Base-by-base conservation (phyloP, 2,329 filamentous ascomycete genomes). In the Colletotrichum incanum region DNA sequence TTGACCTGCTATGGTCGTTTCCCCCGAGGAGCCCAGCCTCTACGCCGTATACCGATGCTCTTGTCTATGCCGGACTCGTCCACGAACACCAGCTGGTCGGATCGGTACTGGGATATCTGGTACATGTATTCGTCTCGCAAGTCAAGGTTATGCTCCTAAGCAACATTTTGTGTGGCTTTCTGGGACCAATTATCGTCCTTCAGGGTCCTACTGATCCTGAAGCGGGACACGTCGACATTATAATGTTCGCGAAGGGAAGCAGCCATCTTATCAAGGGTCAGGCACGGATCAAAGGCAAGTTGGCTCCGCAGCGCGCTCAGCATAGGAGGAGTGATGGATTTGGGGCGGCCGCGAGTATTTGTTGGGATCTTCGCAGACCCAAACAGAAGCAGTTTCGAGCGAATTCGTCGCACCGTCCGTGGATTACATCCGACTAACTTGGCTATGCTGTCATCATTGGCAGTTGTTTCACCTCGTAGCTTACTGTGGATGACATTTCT, bases 321-420 rank as follows among this genome's bases (percentile, higher is more conserved):
- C 65, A 77, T 77, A 14, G 60, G 63, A 71, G 74, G 73, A 72
- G 73, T 76, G 58, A 77, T 75, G 55, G 70, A 71, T 65, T 61
- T 63, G 6, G 56, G 65, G 55, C 74, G 72, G 54, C 76, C 74
- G 39, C 39, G 64, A 58, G 66, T 61, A 72, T 76, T 76, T 34
- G 45, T 54, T 62, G 74, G 71, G 56, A 73, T 75, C 71, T 76
- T 68, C 6, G 73, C 64, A 31, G 73, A 54, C 63, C 74, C 65
- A 72, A 72, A 76, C 65, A 62, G 26, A 49, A 41, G 74, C 69
- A 74, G 59, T 59, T 76, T 76, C 69, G 58, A 55, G 56, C 60
- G 50, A 34, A 73, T 73, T 31, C 55, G 37, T 31, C 58, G 39
- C 14, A 74, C 58, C 16, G 59, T 56, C 34, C 43, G 69, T 47